These are phyloP conservation scores for Aquilaria sinensis DNA, from an alignment of 345 rosid species.

Conservation along the genomic window DNA sequence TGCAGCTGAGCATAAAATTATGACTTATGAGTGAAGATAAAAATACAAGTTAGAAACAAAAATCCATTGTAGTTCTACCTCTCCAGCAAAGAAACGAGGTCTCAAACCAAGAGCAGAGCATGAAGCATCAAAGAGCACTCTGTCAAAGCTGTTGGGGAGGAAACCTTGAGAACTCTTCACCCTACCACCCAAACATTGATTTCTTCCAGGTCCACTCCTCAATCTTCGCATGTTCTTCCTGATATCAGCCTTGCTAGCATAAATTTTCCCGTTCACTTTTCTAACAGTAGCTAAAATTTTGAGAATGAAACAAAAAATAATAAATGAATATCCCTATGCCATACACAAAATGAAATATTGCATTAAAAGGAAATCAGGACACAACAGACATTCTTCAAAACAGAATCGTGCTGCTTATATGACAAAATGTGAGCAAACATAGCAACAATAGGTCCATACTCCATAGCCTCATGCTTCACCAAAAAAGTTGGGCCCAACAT, in stretches of 20 bases:
- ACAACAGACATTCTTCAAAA: not conserved
- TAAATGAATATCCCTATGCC: constrained; percentile 10
- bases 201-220: constrained; percentile 93
- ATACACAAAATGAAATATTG: not conserved
- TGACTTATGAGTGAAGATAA: too few relatives aligned
- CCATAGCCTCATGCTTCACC: too few relatives aligned
- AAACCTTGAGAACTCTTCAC: constrained; percentile 81
- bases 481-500: too few relatives aligned
- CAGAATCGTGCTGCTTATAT: too few relatives aligned
- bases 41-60: not conserved
- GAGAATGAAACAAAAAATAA: constrained; percentile 12
- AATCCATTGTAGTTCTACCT: constrained; percentile 42
- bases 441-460: too few relatives aligned
- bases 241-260: constrained; percentile 56
- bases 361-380: not conserved
- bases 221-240: constrained; percentile 66
- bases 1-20: too few relatives aligned
- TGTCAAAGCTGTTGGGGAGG: constrained; percentile 74
- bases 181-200: constrained; percentile 67
- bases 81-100: constrained; percentile 81
- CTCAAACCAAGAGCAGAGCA: constrained; percentile 99
- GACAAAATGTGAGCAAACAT: too few relatives aligned
- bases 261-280: constrained; percentile 41
- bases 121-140: constrained; percentile 96
- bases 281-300: constrained; percentile 48